A percentile compares a stretch with the other conserved stretches of the same genome.
phyloP scores from a whole-genome alignment of 768 basidiomycete genomes.

The Podaxis sp. region DNA sequence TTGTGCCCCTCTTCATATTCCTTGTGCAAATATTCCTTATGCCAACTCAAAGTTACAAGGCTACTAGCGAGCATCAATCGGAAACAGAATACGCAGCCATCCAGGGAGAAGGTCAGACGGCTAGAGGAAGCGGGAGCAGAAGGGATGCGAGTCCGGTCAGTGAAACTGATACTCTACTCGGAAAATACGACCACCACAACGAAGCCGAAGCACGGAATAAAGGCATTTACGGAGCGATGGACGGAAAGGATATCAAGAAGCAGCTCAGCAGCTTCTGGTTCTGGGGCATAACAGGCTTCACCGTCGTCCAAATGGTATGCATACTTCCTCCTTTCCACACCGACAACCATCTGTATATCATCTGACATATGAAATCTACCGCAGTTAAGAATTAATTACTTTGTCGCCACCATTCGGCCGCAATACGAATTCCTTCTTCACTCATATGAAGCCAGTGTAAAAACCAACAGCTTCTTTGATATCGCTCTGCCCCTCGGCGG shows the following conservation, averaged over 20 bases:
- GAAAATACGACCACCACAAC: neutral
- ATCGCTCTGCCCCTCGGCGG: neutral
- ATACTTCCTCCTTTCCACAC: neutral
- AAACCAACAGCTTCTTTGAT: conserved; percentile 3
- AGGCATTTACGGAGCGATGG: conserved; percentile 7
- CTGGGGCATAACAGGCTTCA: conserved; percentile 5
- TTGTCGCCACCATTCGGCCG: conserved; percentile 7
- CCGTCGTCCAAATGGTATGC: conserved; percentile 4
- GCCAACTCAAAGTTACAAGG: conserved; percentile 1
- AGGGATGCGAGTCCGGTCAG: neutral
- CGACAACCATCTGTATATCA: neutral
- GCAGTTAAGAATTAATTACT: conserved; percentile 9
- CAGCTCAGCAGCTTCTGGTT: conserved; percentile 9
- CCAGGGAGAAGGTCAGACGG: neutral
- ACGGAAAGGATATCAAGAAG: neutral
- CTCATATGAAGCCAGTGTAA: conserved; percentile 1
- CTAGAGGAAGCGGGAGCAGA: neutral
- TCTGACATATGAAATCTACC: neutral
- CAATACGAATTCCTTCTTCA: conserved; percentile 10
- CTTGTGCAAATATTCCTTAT: neutral
- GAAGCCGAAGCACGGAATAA: neutral
- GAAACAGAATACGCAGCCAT: neutral
- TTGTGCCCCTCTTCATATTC: conserved; percentile 3
- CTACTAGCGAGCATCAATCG: neutral
- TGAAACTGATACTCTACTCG: conserved; percentile 4